A percentile compares a stretch with the other conserved stretches of the same genome.
These are phyloP conservation scores for Prorocentrum cordatum DNA, from an alignment of 169 alveolate species.

Conservation along the genomic window DNA sequence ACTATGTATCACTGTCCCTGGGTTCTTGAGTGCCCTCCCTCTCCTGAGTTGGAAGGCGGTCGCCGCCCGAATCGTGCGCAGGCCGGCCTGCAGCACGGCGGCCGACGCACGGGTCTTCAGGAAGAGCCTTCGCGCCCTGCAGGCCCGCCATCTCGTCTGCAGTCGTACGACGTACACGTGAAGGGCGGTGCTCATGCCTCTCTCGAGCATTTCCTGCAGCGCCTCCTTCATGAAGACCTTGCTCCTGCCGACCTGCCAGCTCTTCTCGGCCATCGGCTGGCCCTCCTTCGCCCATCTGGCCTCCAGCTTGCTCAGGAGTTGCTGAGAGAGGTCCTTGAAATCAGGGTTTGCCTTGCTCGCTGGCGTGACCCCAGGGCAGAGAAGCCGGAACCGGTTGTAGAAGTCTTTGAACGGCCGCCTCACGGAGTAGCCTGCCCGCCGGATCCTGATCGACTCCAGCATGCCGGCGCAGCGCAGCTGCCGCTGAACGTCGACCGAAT, in stretches of 20 bases:
- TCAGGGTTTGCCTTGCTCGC: slow-evolving; percentile 18
- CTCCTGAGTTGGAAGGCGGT: too few species aligned
- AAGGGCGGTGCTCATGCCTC: neutral
- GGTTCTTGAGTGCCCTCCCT: too few species aligned
- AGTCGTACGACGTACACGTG: neutral
- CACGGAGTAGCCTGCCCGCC: slow-evolving; percentile 74
- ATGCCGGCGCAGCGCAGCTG: slow-evolving; percentile 82
- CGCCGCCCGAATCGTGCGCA: too few species aligned
- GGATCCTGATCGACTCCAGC: slow-evolving; percentile 79
- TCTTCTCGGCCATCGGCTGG: neutral
- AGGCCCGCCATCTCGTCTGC: neutral
- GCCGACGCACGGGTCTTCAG: neutral
- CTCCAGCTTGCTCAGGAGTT: neutral
- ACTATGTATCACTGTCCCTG: too few species aligned
- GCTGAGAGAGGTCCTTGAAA: slow-evolving; percentile 1
- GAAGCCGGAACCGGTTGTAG: slow-evolving; percentile 72
- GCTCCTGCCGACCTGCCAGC: slow-evolving; percentile 71
- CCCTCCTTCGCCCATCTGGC: neutral
- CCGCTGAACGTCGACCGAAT: slow-evolving; percentile 79
- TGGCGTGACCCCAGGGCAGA: neutral
- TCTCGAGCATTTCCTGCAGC: slow-evolving; percentile 41
- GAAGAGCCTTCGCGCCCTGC: neutral
- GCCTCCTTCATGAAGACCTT: slow-evolving; percentile 67
- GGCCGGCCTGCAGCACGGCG: too few species aligned
- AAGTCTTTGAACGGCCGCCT: slow-evolving; percentile 71